Evolutionary conservation across 1,139 yeast genomes (phyloP).

Genomic region (Meyerozyma athensensis): DNA sequence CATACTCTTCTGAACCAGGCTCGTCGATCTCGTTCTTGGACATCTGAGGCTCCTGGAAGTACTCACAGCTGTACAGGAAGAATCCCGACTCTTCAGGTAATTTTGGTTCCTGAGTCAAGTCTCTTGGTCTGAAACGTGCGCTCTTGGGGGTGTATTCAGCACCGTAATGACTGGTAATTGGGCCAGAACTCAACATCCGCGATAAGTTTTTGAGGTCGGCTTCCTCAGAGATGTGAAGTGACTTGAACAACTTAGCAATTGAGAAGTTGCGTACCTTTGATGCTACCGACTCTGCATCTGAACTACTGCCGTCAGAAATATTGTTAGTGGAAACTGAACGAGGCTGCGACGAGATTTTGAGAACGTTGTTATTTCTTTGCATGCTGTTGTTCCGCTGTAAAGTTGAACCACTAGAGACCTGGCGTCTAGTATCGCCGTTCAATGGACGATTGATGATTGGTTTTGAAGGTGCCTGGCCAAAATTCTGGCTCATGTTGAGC

Average conservation of each 20-base stretch:
- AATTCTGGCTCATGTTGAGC: constrained; percentile 37
- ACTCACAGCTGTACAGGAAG: constrained; percentile 84
- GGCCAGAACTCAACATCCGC: constrained; percentile 34
- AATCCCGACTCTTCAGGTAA: constrained; percentile 70
- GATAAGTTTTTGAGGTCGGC: constrained; percentile 35
- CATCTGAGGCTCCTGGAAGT: constrained; percentile 96
- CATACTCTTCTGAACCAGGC: constrained; percentile 86
- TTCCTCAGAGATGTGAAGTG: constrained; percentile 41
- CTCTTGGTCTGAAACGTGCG: constrained; percentile 45
- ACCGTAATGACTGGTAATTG: constrained; percentile 45
- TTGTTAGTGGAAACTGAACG: constrained; percentile 32
- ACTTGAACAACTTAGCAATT: constrained; percentile 38
- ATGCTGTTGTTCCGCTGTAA: constrained; percentile 24
- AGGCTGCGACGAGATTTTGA: constrained; percentile 17
- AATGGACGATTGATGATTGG: constrained; percentile 31
- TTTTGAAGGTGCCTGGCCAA: constrained; percentile 22
- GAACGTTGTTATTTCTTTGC: constrained; percentile 25
- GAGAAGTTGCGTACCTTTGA: constrained; percentile 37
- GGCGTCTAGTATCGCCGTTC: constrained; percentile 21
- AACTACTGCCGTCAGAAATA: constrained; percentile 16
- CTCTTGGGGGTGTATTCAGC: constrained; percentile 47
- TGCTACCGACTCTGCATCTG: constrained; percentile 33
- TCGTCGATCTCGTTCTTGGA: constrained; percentile 82
- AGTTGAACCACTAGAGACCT: constrained; percentile 31
- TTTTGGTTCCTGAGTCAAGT: constrained; percentile 33